Evolutionary conservation across 2,329 filamentous ascomycete species (phyloP), one percentile per base, ranked within the genome.

Genomic region (Sporothrix mexicana): DNA sequence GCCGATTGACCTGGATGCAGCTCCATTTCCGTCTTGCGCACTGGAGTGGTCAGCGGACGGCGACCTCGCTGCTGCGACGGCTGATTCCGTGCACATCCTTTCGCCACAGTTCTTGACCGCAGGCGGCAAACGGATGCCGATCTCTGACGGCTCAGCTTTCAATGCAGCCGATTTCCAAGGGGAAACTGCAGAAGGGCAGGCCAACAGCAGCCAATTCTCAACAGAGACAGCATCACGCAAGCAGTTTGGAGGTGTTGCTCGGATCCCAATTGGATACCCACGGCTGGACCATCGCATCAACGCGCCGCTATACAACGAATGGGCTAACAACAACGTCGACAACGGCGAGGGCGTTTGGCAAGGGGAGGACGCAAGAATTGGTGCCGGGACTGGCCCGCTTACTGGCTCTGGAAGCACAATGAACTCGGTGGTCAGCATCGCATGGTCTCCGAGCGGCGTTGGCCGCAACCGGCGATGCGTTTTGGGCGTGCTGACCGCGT

Each of bases 401-500:
- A 85, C 85, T 0, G 83, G 83, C 17, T 82, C 83, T 1, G 87
- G 86, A 3, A 82, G 82, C 64, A 84, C 85, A 3, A 81, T 90
- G 76, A 88, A 87, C 74, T 87, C 90, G 75, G 83, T 87, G 17
- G 83, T 88, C 15, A 79, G 82, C 9, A 75, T 89, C 23, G 85
- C 83, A 66, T 90, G 88, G 88, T 89, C 87, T n/a, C 87, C 88
- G 0, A 80, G 80, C n/a, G 86, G 86, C 1, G 78, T 90, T n/a
- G 88, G 88, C 1, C 83, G 83, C 55, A 88, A 88, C 76, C 78
- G 83, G 8, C 82, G 88, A 0, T 84, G 87, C 0, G 83, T 88
- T 5, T 80, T 90, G 47, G 83, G 81, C 15, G 84, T 85, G 3
- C 78, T 89, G 74, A 84, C 85, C 0, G 85, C 85, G 9, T 83